Base-by-base conservation (phyloP, 2,329 filamentous ascomycete genomes). In the Bipolaris gigantea region DNA sequence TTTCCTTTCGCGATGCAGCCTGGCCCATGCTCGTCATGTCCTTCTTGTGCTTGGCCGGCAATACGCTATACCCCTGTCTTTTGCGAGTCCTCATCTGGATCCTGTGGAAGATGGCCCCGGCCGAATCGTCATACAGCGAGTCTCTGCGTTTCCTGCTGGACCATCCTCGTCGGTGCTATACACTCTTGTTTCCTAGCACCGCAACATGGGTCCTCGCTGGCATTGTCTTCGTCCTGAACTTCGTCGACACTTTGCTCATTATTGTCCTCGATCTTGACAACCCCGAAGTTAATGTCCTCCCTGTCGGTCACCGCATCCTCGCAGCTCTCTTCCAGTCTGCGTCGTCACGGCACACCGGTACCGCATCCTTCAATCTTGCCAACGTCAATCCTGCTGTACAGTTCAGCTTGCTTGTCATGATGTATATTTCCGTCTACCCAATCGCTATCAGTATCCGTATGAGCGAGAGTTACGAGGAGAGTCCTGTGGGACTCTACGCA, bases 351-450 rank as follows among this genome's bases (percentile, higher is more conserved):
- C 97, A 94, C 0, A 93, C 94, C 2, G 93, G 94, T 0, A 96
- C 97, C 67, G 82, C 89, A 1, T 89, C 89, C 21, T 84, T 97
- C 63, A 91, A 88, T 69, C 77, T 97, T 27, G 79, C 89, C 1
- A 77, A 83, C 0, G 79, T 99, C 0, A 92, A 97, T 60, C 92
- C 94, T 0, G 94, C 89, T 2, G 90, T 97, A 51, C 92, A 96
- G 66, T 91, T 95, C 9, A 90, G 92, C 18, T 97, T 97, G 76
- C 80, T 97, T 74, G 87, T 97, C 74, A 97, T 97, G 93, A 97
- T 97, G 94, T 97, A 97, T 75, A 96, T 97, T 57, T 96, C 92
- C 54, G 89, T 97, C 55, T 96, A 96, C 64, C 93, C 93, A 2
- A 95, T 97, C 64, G 93, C 94, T 68, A 97, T 97, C 65, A 94